These are phyloP conservation scores for Ustilago crameri DNA, from an alignment of 1,284 basidiomycete genomes.

Conservation along the genomic window DNA sequence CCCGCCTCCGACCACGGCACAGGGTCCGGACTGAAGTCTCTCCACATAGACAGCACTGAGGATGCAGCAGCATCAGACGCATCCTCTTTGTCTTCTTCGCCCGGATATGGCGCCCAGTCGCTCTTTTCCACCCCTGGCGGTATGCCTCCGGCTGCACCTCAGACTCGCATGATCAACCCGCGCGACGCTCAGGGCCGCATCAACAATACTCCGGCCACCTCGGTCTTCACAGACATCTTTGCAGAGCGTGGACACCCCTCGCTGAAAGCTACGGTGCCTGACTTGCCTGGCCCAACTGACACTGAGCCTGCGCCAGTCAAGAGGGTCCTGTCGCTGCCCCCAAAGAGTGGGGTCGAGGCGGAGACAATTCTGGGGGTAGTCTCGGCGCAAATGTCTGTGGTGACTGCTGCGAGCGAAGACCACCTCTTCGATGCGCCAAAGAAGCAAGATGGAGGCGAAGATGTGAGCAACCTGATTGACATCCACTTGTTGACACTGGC, in stretches of 20 bases:
- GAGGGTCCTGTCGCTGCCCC: slow-evolving; percentile 50
- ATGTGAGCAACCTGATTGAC: slow-evolving; percentile 27
- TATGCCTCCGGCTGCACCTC: slow-evolving; percentile 9
- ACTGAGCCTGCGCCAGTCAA: slow-evolving; percentile 41
- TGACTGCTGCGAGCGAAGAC: slow-evolving; percentile 19
- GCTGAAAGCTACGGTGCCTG: slow-evolving; percentile 13
- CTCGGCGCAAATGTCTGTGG: slow-evolving; percentile 40
- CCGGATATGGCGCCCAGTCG: slow-evolving; percentile 7
- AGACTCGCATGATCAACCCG: slow-evolving; percentile 26
- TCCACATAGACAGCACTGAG: slow-evolving; percentile 5
- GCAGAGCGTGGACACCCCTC: slow-evolving; percentile 25
- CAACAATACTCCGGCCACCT: slow-evolving; percentile 49
- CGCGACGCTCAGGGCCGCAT: slow-evolving; percentile 24
- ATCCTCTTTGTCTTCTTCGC: slow-evolving; percentile 14
- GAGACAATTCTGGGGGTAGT: slow-evolving; percentile 61
- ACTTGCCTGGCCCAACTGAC: slow-evolving; percentile 54
- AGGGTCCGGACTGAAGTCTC: slow-evolving; percentile 11
- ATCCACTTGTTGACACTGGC: slow-evolving; percentile 57
- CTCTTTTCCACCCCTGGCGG: slow-evolving; percentile 15
- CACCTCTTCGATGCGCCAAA: slow-evolving; percentile 9
- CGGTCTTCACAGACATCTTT: slow-evolving; percentile 41
- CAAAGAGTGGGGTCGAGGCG: slow-evolving; percentile 29
- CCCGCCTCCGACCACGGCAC: not conserved
- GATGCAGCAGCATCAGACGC: slow-evolving; percentile 2
- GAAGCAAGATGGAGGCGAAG: slow-evolving; percentile 8